Evolutionary conservation across 2,329 filamentous ascomycete species (phyloP), one percentile per base, ranked within the genome.

Genomic region (Aspergillus hiratsukae): DNA sequence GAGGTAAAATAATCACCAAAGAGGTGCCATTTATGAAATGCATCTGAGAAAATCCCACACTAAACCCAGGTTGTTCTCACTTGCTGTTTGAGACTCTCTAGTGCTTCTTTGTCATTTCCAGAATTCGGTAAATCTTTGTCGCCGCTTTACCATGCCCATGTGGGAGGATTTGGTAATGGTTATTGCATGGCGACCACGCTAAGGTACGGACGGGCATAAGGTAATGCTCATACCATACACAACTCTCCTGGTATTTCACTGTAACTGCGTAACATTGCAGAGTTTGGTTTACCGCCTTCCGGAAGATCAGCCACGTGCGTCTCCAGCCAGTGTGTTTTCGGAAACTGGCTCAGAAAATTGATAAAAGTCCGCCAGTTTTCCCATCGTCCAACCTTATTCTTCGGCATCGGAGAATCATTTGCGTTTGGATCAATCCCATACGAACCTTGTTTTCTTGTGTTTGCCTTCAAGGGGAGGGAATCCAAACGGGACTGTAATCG

Each of bases 271-370:
- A 25, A 49, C 25, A 40, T 41, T 23, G 29, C 48, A 52, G 57
- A 60, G 54, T 53, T 57, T 55, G 46, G 43, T 54, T 49, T 54
- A 59, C 59, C 58, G 59, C 59, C 59, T 61, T 58, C 57, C 57
- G 61, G 59, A 61, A 61, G 59, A 62, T 61, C 61, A 49, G 59
- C 61, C 58, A 61, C 61, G 58, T 61, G 61, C 55, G 49, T 52
- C 25, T 55, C 49, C 48, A 46, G 43, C 31, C 48, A 46, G 10
- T 37, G 48, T 19, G 48, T 3, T 35, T 35, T 35, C 10, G 49
- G 29, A 35, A 19, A 7, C 6, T 49, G 53, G 52, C 4, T 48
- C 28, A 29, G 28, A 53, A 53, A 11, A 52, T 40, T 52, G 31
- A 17, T 7, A 14, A 37, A 17, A 7, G 14, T 37, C 31, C 31